Percentiles rank a stretch among this genome's conserved stretches.
phyloP scores from a whole-genome alignment of 768 basidiomycete species.

The Kwoniella newhampshirensis region DNA sequence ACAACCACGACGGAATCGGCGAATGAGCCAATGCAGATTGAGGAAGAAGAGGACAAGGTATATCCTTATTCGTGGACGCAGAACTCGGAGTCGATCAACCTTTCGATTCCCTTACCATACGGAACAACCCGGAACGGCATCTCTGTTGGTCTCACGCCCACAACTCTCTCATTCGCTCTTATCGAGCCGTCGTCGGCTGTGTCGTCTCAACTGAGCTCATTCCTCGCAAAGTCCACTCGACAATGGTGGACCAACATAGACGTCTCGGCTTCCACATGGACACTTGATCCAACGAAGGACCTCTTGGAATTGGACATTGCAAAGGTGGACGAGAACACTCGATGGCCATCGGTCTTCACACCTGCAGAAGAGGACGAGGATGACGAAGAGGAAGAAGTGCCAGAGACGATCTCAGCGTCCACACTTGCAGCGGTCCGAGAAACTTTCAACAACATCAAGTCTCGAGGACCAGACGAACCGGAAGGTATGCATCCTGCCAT shows the following conservation, averaged over 20 bases:
- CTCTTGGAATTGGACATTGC: slow-evolving; percentile 80
- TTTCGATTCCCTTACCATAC: slow-evolving; percentile 80
- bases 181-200: neutral
- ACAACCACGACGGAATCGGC: neutral
- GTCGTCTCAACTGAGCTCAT: slow-evolving; percentile 12
- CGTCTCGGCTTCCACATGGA: slow-evolving; percentile 82
- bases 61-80: slow-evolving; percentile 94
- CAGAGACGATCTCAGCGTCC: slow-evolving; percentile 83
- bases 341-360: slow-evolving; percentile 85
- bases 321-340: slow-evolving; percentile 76
- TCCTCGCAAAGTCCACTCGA: slow-evolving; percentile 24
- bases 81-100: slow-evolving; percentile 73
- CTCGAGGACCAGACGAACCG: slow-evolving; percentile 64
- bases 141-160: slow-evolving; percentile 13
- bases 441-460: slow-evolving; percentile 78
- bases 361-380: slow-evolving; percentile 48
- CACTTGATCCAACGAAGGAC: slow-evolving; percentile 70
- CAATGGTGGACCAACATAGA: slow-evolving; percentile 72
- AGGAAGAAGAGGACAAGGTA: slow-evolving; percentile 54
- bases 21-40: neutral
- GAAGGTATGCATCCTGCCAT: slow-evolving; percentile 60
- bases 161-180: slow-evolving; percentile 20
- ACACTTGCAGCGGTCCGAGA: slow-evolving; percentile 77
- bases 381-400: slow-evolving; percentile 63
- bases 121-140: slow-evolving; percentile 36